Evolutionary conservation across 805 yeast genomes (phyloP).

Genomic region (Starmerella kuoi): DNA sequence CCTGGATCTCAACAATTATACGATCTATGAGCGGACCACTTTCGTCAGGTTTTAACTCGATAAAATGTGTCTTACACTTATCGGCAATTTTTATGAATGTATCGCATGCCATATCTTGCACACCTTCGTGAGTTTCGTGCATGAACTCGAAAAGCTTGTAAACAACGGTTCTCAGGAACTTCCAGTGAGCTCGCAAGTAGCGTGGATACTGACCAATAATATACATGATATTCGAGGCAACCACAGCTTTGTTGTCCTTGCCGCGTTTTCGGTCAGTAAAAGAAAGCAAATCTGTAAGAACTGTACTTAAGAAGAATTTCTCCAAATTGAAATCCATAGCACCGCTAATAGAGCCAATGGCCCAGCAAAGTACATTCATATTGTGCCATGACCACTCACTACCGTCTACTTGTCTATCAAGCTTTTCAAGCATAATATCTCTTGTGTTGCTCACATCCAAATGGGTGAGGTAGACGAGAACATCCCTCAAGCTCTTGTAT

Average conservation of each 20-base stretch:
- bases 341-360: slow-evolving; percentile 97
- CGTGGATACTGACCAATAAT: slow-evolving; percentile 99
- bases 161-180: slow-evolving; percentile 87
- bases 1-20: slow-evolving; percentile 69
- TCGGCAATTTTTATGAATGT: slow-evolving; percentile 91
- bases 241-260: slow-evolving; percentile 96
- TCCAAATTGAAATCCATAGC: slow-evolving; percentile 98
- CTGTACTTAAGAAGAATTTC: slow-evolving; percentile 82
- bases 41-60: slow-evolving; percentile 74
- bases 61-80: slow-evolving; percentile 92
- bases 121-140: slow-evolving; percentile 99
- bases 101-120: slow-evolving; percentile 99
- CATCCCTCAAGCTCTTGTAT: slow-evolving; percentile 92
- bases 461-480: slow-evolving; percentile 87
- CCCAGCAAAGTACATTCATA: slow-evolving; percentile 96
- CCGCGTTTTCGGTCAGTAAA: slow-evolving; percentile 94
- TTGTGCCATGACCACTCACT: slow-evolving; percentile 99
- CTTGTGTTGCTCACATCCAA: slow-evolving; percentile 90
- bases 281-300: slow-evolving; percentile 80
- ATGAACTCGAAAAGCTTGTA: slow-evolving; percentile 92
- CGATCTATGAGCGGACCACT: slow-evolving; percentile 83
- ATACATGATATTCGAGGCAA: slow-evolving; percentile 98
- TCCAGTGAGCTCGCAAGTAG: slow-evolving; percentile 96
- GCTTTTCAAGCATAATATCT: slow-evolving; percentile 80
- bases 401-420: slow-evolving; percentile 87